Evolutionary conservation across 2,329 filamentous ascomycete species (phyloP), one percentile per base, ranked within the genome.

Genomic region (Neofusicoccum kwambonambiense): DNA sequence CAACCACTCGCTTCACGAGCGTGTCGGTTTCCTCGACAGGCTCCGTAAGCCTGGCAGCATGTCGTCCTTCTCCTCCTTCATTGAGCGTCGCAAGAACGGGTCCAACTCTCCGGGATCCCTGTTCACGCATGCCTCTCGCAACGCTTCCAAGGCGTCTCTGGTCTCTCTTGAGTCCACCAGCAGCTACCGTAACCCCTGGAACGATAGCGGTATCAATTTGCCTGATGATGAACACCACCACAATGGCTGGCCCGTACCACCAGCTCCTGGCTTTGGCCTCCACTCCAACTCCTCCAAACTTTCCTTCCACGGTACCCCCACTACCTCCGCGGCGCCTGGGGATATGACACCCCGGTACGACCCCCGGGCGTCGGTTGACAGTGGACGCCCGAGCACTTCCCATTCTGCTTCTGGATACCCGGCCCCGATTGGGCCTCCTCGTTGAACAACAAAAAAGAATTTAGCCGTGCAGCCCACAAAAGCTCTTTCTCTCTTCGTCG

Each of bases 391-490:
- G 78, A 94, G 91, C 75, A 96, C 92, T 83, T 95, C 92, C 83
- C 91, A 96, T 89, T 96, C 92, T 86, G 91, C 90, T 90, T 94
- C 92, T 88, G 92, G 92, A 92, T 95, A 95, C 91, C 91, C 92
- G 86, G 92, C 88, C 84, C 91, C 90, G 71, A 90, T 93, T 85
- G 91, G 91, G 85, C 90, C 91, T 87, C 92, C 90, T 84, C 91
- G 91, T 90, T 94, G 90, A 89, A 87, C 81, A 70, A 74, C 72
- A 70, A 72, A 64, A 63, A 66, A 65, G 52, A 62, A 51, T 56
- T 65, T 56, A 50, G 62, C 56, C 42, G 42, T 62, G 44, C 62
- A 52, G 62, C 54, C 67, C 70, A 69, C 70, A 75, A 75, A 74
- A 74, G 72, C 71, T 69, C 69, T 70, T 64, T 70, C 57, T 47